Conservation (phyloP, 352 stramenopile genomes). For the Thalassiosira delicatula region DNA sequence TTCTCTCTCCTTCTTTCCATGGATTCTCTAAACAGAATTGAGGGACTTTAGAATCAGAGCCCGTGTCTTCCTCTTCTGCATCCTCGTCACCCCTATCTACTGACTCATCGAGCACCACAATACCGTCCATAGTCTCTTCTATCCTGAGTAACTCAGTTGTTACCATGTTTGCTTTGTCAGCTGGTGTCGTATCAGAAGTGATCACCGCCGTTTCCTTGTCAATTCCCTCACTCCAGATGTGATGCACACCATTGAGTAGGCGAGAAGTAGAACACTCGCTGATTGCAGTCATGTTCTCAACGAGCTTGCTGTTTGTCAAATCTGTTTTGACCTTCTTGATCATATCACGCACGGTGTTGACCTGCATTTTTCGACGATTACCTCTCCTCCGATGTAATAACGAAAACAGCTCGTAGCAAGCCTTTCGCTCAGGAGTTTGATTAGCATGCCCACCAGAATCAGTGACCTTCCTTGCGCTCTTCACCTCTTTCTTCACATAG, state of each 20-base stretch:
- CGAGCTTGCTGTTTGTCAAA: too few relatives aligned
- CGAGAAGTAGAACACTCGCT: slow-evolving; percentile 1
- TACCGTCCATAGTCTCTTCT: not conserved
- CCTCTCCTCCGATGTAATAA: too few relatives aligned
- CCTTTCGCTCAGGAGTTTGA: not conserved
- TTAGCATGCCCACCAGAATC: not conserved
- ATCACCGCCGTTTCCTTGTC: too few relatives aligned
- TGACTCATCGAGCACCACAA: not conserved
- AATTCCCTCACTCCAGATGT: slow-evolving; percentile 8
- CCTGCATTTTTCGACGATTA: too few relatives aligned
- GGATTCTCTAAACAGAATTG: not conserved
- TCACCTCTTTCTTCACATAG: not conserved
- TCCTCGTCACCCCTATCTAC: not conserved
- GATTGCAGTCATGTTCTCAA: not conserved
- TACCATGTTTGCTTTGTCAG: too few relatives aligned
- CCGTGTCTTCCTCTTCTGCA: not conserved
- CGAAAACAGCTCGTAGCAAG: not conserved
- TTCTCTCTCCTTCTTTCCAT: not conserved
- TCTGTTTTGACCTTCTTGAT: too few relatives aligned
- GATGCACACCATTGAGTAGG: slow-evolving; percentile 2
- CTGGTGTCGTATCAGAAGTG: too few relatives aligned
- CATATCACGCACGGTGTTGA: too few relatives aligned
- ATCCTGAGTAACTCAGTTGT: too few relatives aligned
- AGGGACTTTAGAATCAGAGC: not conserved
- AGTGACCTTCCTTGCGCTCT: too few relatives aligned